These are phyloP conservation scores for Chamaecyparis obtusa DNA, from an alignment of 75 land plant species.

Conservation along the genomic window DNA sequence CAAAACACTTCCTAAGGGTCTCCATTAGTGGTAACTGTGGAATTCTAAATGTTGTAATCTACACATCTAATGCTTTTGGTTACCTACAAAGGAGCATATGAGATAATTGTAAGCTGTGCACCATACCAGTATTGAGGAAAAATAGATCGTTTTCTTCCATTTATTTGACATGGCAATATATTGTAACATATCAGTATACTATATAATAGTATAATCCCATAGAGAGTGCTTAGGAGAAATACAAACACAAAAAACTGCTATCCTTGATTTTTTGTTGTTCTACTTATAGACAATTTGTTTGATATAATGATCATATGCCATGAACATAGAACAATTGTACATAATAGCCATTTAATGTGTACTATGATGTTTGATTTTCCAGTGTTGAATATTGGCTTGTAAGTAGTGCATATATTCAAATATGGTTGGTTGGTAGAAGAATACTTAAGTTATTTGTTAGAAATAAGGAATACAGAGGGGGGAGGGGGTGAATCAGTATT, in stretches of 20 bases:
- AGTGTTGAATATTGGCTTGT: neutral
- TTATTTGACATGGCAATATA: neutral
- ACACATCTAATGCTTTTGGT: no score
- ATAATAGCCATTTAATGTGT: neutral
- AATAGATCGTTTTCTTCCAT: neutral
- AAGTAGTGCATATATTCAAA: neutral
- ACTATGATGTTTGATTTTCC: neutral
- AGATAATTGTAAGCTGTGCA: no score
- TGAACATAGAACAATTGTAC: no score
- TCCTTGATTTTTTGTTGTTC: neutral
- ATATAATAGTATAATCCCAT: neutral
- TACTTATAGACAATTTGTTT: no score
- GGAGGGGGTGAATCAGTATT: no score
- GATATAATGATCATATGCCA: no score
- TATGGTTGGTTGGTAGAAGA: no score
- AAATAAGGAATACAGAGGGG: no score
- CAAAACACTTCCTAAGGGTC: neutral
- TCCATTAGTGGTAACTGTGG: neutral
- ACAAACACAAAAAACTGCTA: neutral
- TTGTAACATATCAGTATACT: neutral
- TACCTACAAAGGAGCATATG: no score
- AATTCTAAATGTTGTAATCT: neutral
- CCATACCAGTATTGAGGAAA: neutral
- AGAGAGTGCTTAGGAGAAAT: neutral
- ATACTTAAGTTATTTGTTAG: no score